Base-by-base conservation (phyloP, 163 green algal genomes). In the Chlamydomonas reinhardtii region DNA sequence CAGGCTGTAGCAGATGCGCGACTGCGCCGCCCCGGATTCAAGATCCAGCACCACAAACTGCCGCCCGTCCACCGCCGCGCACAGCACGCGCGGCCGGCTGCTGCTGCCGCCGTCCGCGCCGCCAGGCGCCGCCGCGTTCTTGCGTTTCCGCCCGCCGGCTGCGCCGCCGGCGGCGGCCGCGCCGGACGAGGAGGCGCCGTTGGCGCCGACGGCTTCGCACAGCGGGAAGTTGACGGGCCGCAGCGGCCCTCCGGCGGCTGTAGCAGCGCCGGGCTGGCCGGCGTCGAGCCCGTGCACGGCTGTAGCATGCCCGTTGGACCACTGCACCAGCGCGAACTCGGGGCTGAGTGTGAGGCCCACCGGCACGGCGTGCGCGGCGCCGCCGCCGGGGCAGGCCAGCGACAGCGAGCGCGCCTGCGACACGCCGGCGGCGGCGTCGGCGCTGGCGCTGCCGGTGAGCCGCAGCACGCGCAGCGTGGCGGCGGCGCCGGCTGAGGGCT, bases 21-120 rank as follows among this genome's bases (percentile, higher is more conserved):
- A 74, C 72, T 75, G 59, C 43, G 72, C 72, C 37, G 82, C 82
- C 15, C 72, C n/a, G 48, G 82, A 74, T 19, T 87, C 72, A 24
- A 87, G 31, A 37, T 87, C 82, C 29, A 87, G 72, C 20, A 87
- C 61, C 5, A 82, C 19, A 32, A 87, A 87, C 61, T 87, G 82
- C 39, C 61, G 31, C 11, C 81, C 82, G 54, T 87, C 82, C n/a
- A 87, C 39, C 2, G 82, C 82, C 32, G 82, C 82, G 39, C 82
- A 87, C 37, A 87, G 82, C 71, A 87, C 71, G 25, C 82, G 69
- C 2, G 71, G 39, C 24, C 82, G 72, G 19, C 24, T 35, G 71
- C n/a, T 11, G n/a, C 66, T n/a, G n/a, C 72, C 15, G 35, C 32
- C 56, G 65, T 29, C 37, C 32, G 22, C 31, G 79, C 20, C 54